Percentiles rank a stretch among this genome's conserved stretches.
These are phyloP conservation scores for Micractinium sp. DNA, from an alignment of 139 green algal genomes.

Conservation along the genomic window DNA sequence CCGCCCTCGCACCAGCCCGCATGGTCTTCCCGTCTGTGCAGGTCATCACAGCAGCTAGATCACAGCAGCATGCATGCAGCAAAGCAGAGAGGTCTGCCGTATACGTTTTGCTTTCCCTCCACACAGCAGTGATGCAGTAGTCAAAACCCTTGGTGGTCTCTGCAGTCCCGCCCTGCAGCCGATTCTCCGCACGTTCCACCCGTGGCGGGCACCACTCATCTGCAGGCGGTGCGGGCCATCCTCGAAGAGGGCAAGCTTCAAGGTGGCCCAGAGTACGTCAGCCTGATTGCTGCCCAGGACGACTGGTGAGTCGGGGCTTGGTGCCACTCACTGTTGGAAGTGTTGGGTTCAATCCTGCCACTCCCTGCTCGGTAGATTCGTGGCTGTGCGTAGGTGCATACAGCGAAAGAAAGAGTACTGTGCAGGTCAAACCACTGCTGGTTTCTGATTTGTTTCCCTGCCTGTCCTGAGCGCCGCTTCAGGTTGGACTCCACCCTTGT, in stretches of 20 bases:
- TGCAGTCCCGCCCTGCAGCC: too few species aligned
- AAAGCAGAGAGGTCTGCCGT: too few species aligned
- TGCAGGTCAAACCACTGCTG: too few species aligned
- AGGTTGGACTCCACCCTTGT: slow-evolving; percentile 44
- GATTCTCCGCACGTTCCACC: too few species aligned
- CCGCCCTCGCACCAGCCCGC: slow-evolving; percentile 64
- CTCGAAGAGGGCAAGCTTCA: slow-evolving; percentile 54
- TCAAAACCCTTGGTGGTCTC: too few species aligned
- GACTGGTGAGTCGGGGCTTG: background rate
- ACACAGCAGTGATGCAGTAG: too few species aligned
- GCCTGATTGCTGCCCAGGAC: background rate
- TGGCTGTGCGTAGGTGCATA: too few species aligned
- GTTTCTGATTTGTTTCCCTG: background rate
- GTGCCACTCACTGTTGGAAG: background rate
- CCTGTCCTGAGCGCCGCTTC: background rate
- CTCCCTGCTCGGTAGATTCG: too few species aligned
- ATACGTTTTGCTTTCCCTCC: too few species aligned
- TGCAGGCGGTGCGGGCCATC: background rate
- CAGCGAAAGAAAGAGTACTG: too few species aligned
- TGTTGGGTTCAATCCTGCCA: background rate
- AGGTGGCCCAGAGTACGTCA: slow-evolving; percentile 54
- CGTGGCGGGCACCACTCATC: background rate
- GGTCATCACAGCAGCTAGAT: too few species aligned
- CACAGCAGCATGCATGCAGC: too few species aligned
- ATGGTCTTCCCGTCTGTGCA: slow-evolving; percentile 34